A percentile compares a stretch with the other conserved stretches of the same genome.
Conservation (phyloP, 345 rosid genomes). For the Eucalyptus erythrocorys region DNA sequence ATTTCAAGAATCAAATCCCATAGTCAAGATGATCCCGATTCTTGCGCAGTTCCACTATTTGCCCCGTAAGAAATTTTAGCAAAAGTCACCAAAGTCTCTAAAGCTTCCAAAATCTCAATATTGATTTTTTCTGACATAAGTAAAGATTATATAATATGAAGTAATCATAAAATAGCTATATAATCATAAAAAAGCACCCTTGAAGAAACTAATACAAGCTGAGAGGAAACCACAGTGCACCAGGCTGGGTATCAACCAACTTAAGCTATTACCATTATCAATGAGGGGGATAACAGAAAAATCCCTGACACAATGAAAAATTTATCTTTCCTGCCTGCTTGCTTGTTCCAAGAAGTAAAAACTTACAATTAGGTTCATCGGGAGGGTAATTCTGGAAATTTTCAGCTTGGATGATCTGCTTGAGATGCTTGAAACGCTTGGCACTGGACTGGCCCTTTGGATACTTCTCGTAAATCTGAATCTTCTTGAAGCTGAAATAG, state of each 20-base stretch:
- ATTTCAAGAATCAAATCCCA: neutral
- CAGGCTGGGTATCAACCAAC: neutral
- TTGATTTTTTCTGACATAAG: neutral
- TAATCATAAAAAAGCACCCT: neutral
- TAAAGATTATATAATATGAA: neutral
- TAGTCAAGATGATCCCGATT: neutral
- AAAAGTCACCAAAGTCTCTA: neutral
- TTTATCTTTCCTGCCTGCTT: neutral
- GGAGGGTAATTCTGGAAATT: slow-evolving; percentile 43
- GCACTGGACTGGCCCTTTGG: slow-evolving; percentile 81
- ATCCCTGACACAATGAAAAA: neutral
- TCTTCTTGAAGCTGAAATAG: slow-evolving; percentile 62
- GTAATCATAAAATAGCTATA: neutral
- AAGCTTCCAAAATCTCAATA: neutral
- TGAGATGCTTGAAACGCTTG: slow-evolving; percentile 86
- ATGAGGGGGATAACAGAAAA: neutral
- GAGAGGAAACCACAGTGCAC: neutral
- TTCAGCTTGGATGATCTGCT: slow-evolving; percentile 92
- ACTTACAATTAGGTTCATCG: slow-evolving; percentile 53
- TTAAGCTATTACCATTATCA: neutral
- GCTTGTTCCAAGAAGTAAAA: neutral
- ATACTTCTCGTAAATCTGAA: slow-evolving; percentile 63
- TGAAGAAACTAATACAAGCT: neutral
- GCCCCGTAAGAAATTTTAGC: neutral
- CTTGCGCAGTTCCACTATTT: neutral